Evolutionary conservation across 768 basidiomycete species (phyloP).

Genomic region (Boletus bicolor): DNA sequence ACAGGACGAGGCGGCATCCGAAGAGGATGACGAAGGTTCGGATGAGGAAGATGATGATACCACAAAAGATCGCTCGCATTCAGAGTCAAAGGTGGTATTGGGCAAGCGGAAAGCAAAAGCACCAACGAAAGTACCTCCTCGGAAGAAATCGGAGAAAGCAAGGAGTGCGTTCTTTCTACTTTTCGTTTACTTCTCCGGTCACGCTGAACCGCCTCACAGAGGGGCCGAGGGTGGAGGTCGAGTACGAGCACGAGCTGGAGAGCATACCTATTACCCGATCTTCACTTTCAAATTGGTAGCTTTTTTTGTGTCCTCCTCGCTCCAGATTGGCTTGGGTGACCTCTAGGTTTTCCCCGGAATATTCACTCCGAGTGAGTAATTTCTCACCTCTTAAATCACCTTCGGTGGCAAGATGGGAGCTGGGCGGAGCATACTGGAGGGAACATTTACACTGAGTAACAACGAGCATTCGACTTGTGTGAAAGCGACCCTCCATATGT

Average conservation of each 20-base stretch:
- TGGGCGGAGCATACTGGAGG: neutral
- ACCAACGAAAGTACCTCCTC: slow-evolving; percentile 39
- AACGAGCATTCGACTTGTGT: neutral
- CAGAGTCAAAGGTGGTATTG: slow-evolving; percentile 45
- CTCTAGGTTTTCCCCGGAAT: neutral
- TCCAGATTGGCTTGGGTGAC: neutral
- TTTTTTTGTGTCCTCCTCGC: neutral
- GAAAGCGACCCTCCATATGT: neutral
- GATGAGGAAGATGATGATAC: slow-evolving; percentile 39
- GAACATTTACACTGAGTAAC: neutral
- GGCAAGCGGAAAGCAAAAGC: slow-evolving; percentile 68
- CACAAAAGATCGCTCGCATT: slow-evolving; percentile 34
- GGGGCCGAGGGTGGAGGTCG: slow-evolving; percentile 86
- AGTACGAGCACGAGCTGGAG: slow-evolving; percentile 93
- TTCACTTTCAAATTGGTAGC: slow-evolving; percentile 52
- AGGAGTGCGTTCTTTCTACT: slow-evolving; percentile 46
- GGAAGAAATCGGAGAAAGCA: slow-evolving; percentile 59
- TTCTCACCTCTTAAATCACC: neutral
- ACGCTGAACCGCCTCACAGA: slow-evolving; percentile 37
- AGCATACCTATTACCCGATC: slow-evolving; percentile 54
- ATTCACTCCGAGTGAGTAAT: neutral
- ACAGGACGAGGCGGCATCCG: slow-evolving; percentile 35
- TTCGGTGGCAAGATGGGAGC: no score
- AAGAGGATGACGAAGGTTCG: slow-evolving; percentile 43
- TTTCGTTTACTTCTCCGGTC: neutral